Evolutionary conservation across 2,329 filamentous ascomycete genomes (phyloP).

Genomic region (Talaromyces amestolkiae): DNA sequence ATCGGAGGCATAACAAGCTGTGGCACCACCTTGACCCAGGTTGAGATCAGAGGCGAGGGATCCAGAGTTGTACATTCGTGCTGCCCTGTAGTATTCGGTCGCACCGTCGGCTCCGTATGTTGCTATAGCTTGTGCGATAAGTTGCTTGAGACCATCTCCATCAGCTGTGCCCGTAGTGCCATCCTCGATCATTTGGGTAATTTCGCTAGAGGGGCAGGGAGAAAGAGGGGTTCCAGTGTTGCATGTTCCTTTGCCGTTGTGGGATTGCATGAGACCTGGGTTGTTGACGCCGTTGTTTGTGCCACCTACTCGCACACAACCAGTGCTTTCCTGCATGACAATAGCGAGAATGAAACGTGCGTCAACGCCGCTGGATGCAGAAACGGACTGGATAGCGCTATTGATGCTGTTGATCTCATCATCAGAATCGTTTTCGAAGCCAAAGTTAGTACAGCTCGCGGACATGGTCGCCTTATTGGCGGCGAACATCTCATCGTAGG

Average conservation of each 20-base stretch:
- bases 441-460: conserved; percentile 10
- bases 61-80: conserved; percentile 38
- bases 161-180: conserved; percentile 28
- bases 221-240: conserved; percentile 23
- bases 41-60: conserved; percentile 27
- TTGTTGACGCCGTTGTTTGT: conserved; percentile 40
- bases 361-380: conserved; percentile 31
- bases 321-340: conserved; percentile 42
- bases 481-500: conserved; percentile 17
- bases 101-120: conserved; percentile 18
- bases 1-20: conserved; percentile 52
- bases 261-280: conserved; percentile 41
- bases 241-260: conserved; percentile 34
- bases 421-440: conserved; percentile 21
- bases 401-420: conserved; percentile 27
- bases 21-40: conserved; percentile 38
- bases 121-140: conserved; percentile 23
- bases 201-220: conserved; percentile 19
- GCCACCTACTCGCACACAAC: conserved; percentile 39
- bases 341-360: conserved; percentile 41
- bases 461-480: conserved; percentile 14
- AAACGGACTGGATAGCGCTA: conserved; percentile 32
- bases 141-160: conserved; percentile 29
- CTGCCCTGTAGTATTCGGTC: conserved; percentile 25
- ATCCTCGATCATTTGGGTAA: conserved; percentile 32